Percentiles rank a stretch among this genome's conserved stretches.
Conservation (phyloP, 768 basidiomycete genomes). For the Auricularia sp. region DNA sequence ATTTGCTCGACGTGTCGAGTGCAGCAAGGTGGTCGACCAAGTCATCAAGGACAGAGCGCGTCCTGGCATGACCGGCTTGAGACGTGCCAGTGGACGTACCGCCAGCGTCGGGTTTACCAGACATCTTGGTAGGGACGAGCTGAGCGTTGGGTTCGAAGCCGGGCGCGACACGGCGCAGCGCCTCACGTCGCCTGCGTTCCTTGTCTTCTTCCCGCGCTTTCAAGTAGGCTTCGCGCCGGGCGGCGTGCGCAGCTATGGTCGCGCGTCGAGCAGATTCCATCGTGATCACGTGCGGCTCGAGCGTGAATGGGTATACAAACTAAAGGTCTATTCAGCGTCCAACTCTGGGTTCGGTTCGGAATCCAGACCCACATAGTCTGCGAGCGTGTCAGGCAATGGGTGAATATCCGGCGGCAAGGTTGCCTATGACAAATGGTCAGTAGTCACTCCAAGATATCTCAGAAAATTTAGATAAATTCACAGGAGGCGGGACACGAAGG, state of each 20-base stretch:
- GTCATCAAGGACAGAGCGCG: conserved; percentile 65
- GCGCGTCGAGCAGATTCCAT: conserved; percentile 63
- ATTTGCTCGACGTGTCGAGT: conserved; percentile 33
- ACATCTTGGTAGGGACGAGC: conserved; percentile 40
- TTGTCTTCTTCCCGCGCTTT: conserved; percentile 61
- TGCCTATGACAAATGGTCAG: conserved; percentile 39
- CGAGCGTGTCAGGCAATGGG: conserved; percentile 84
- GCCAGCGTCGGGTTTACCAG: conserved; percentile 14
- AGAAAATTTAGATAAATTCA: conserved; percentile 21
- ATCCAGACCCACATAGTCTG: conserved; percentile 70
- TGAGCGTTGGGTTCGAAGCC: conserved; percentile 66
- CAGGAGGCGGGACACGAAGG: conserved; percentile 74
- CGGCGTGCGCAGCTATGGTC: conserved; percentile 53
- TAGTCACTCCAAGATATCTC: background rate
- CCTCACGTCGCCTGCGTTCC: conserved; percentile 53
- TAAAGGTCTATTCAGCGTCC: conserved; percentile 22
- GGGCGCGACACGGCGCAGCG: conserved; percentile 68
- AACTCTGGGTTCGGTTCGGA: conserved; percentile 8
- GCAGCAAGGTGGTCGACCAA: conserved; percentile 73
- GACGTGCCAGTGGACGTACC: conserved; percentile 10
- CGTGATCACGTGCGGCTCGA: conserved; percentile 76
- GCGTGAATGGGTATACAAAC: conserved; percentile 95
- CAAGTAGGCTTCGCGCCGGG: conserved; percentile 46
- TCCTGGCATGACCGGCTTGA: conserved; percentile 9
- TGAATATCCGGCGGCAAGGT: conserved; percentile 86